Percentiles rank a stretch among this genome's conserved stretches.
These are phyloP conservation scores for Termitomyces sp. DNA, from an alignment of 768 basidiomycete genomes.

Conservation along the genomic window DNA sequence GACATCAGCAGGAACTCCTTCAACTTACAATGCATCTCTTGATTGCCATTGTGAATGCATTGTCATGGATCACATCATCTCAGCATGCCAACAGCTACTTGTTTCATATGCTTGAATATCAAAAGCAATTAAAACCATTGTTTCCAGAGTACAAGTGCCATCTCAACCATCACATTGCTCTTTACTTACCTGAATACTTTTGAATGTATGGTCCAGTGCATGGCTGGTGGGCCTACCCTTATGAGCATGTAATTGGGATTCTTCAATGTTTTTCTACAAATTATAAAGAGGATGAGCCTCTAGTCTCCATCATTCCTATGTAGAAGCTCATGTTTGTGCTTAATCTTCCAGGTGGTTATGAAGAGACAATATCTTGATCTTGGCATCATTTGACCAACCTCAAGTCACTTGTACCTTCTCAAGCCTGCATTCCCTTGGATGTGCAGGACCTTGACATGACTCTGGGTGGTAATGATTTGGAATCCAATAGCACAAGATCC, in stretches of 20 bases:
- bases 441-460: not conserved
- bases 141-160: slow-evolving; percentile 18
- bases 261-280: slow-evolving; percentile 4
- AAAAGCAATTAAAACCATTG: not conserved
- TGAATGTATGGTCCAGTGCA: not conserved
- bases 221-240: slow-evolving; percentile 15
- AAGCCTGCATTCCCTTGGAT: not conserved
- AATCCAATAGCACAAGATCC: not conserved
- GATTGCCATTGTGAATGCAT: slow-evolving; percentile 24
- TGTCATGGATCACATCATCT: not conserved
- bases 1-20: slow-evolving; percentile 24
- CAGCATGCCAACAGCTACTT: not conserved
- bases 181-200: slow-evolving; percentile 16
- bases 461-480: not conserved
- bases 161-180: not conserved
- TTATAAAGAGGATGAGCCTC: not conserved
- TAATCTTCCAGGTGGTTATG: not conserved
- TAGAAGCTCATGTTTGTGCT: too few relatives aligned
- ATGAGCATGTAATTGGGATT: slow-evolving; percentile 11
- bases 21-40: slow-evolving; percentile 24
- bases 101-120: not conserved
- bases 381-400: not conserved
- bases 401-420: not conserved
- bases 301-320: not conserved
- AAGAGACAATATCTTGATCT: not conserved